Base-by-base conservation (phyloP, 108 stramenopile genomes). In the Cyclotella atomus region DNA sequence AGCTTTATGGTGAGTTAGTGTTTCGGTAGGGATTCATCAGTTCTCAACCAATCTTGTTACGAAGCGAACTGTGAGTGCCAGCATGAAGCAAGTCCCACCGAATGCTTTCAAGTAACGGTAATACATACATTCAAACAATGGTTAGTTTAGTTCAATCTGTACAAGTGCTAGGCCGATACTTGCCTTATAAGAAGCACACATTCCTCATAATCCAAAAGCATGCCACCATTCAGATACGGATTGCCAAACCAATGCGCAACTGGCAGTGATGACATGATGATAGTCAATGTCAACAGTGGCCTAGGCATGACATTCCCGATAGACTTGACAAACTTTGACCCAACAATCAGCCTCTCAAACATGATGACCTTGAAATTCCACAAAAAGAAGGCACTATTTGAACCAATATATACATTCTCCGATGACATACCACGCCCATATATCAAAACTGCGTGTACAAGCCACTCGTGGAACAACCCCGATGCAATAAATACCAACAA, bases 401-500 rank as follows among this genome's bases (percentile, higher is more conserved):
- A 73, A 24, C 89, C 89, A 50, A 78, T 61, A 14, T 46, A 21
- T 9, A 76, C 71, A 17, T 59, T 52, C 35, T 46, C 70, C 10
- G 49, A 15, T 47, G 54, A n/a, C 23, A 60, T 46, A 21, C n/a
- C n/a, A n/a, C 45, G 47, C 16, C 71, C 71, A 59, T 77, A 89
- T 21, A 60, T 67, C 44, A 63, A 69, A 7, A 75, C 65, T 30
- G 43, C 54, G 32, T 64, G 70, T 1, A 87, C 62, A 8, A 91
- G 16, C 83, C 84, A 91, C 54, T 93, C 92, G 70, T 93, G 92
- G 75, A 93, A 89, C 3, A 83, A 25, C 2, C 92, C 92, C 21
- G 83, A 84, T 14, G 87, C 87, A 16, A 90, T 19, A 65, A 93
- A 93, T 2, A 88, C 77, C 16, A 76, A 54, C 25, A 84, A n/a